Percentiles rank a stretch among this genome's conserved stretches.
phyloP scores from a whole-genome alignment of 2,329 filamentous ascomycete species.

The Nemania sp. region DNA sequence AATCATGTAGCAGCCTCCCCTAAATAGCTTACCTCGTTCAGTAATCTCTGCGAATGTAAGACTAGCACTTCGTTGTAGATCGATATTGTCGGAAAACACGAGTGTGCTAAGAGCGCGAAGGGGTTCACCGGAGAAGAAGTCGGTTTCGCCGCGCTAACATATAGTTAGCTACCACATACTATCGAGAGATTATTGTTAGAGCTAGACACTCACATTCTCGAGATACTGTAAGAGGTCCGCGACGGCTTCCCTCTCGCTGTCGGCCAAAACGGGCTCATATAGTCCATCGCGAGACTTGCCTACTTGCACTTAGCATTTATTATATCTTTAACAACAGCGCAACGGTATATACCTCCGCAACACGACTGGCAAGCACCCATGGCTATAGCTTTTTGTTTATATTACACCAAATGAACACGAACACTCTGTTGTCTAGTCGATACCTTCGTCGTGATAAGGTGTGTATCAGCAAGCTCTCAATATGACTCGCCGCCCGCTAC shows the following conservation, averaged over 20 bases:
- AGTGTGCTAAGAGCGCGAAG: slow-evolving; percentile 93
- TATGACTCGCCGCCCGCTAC: slow-evolving; percentile 19
- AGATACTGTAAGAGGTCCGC: slow-evolving; percentile 95
- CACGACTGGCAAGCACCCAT: slow-evolving; percentile 54
- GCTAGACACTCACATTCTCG: slow-evolving; percentile 79
- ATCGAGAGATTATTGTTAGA: slow-evolving; percentile 7
- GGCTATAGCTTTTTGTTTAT: slow-evolving; percentile 39
- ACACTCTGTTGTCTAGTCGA: slow-evolving; percentile 9
- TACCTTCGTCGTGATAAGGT: background rate
- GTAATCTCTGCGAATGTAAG: slow-evolving; percentile 99
- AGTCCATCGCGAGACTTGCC: slow-evolving; percentile 83
- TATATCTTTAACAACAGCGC: slow-evolving; percentile 14
- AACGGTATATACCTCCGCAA: slow-evolving; percentile 51
- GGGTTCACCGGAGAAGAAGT: slow-evolving; percentile 97
- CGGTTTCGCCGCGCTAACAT: slow-evolving; percentile 87
- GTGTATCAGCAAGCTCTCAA: slow-evolving; percentile 7
- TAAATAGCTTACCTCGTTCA: slow-evolving; percentile 80
- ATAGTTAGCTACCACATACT: slow-evolving; percentile 48
- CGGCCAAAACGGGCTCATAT: slow-evolving; percentile 89
- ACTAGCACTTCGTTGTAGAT: slow-evolving; percentile 95
- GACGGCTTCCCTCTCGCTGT: slow-evolving; percentile 96
- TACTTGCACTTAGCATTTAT: slow-evolving; percentile 54
- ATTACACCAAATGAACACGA: slow-evolving; percentile 24
- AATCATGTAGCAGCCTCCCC: background rate
- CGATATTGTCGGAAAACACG: slow-evolving; percentile 98